Evolutionary conservation across 768 basidiomycete genomes (phyloP), one percentile per base, ranked within the genome.

Genomic region (Podaxis mareebaensis): DNA sequence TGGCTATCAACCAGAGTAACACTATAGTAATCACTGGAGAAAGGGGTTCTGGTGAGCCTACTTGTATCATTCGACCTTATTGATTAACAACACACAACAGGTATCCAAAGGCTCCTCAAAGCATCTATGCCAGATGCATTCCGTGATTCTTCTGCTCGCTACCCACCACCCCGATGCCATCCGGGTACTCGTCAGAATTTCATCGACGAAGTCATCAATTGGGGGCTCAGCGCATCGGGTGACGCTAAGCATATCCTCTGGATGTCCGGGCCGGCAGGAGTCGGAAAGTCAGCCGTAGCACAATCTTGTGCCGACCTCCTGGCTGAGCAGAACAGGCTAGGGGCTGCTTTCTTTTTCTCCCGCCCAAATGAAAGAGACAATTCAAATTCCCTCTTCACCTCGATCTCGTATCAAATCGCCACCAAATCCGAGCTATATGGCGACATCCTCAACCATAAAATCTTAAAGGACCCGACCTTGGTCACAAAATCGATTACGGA

Each of bases 341-440:
- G 53, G 3, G 60, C 60, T 4, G 17, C 42, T 10, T 53, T 61
- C 60, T 61, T 54, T 26, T 61, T 61, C 30, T 61, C 60, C 7
- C 39, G 60, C 5, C 26, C 26, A 3, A 54, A 55, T 15, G 22
- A 13, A 5, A 30, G 39, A 6, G 53, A 44, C n/a, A 26, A 44
- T 4, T 38, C 53, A 4, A 12, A 11, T 3, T 20, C 7, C 28
- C 12, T 61, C n/a, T 61, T 61, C 42, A 44, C 42, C 7, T 44
- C 60, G 2, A 54, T 61, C 8, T 38, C 53, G 11, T 61, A 54
- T 33, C 60, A 61, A 20, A 26, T 61, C 12, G 17, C 52, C 12
- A 53, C 12, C 20, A 22, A 17, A 4, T 17, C 10, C 26, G 17
- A 17, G 11, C 4, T 36, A 6, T 61, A 61, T 49, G 15, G 24